Evolutionary conservation across 176 grass and related monocot species (phyloP), one percentile per base, ranked within the genome.

Genomic region (Triticum monococcum): DNA sequence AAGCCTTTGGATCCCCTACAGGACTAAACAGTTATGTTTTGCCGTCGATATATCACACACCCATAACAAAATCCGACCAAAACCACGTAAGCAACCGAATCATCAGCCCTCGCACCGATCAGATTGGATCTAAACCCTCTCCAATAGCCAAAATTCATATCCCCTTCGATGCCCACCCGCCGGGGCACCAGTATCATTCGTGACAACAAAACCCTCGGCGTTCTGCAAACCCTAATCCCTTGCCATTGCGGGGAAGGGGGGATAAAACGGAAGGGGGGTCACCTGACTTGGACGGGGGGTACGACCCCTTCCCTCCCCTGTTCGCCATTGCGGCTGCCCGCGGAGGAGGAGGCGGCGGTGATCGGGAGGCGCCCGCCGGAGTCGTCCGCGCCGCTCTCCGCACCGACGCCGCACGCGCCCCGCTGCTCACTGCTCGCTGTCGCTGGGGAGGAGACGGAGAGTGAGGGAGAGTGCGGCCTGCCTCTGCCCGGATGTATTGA

Each of bases 161-260:
- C 28, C 28, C 28, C 36, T 64, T 54, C 12, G 22, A 25, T 30
- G 9, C 38, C 28, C 68, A 18, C 13, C 8, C 6, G 12, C 40
- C 41, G n/a, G 40, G 22, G 77, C 54, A 62, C 38, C 18, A 37
- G 1, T 48, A 48, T 14, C 45, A 14, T 13, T 5, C 45, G 13
- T 11, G 9, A 63, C 56, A 18, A 35, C 35, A 48, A 10, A 80
- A 80, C 66, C 56, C 9, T 52, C 59, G 14, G 14, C 16, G 13
- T 54, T 41, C 14, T 38, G 68, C 43, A 88, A 88, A 88, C 86
- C 79, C 79, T 82, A 83, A 68, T 14, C 43, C 70, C 7, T 22
- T 2, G 26, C 24, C 73, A 30, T 30, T 32, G 23, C 12, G 33
- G 11, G 37, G 37, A 24, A 72, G 24, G 18, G 36, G 22, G 5